Base-by-base conservation (phyloP, 331 rosid genomes). In the Prunus yedoensis region DNA sequence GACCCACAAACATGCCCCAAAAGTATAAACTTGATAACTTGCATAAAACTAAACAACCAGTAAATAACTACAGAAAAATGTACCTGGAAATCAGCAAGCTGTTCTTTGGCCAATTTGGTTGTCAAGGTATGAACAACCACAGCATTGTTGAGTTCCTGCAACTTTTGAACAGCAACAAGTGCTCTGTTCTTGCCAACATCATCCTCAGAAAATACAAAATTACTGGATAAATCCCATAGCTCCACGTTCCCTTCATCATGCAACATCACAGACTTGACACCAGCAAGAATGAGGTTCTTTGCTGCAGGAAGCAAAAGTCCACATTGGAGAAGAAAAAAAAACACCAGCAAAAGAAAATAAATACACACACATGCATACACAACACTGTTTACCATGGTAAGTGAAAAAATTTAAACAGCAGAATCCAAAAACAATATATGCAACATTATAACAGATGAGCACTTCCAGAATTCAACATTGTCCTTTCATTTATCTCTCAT, bases 111-210 rank as follows among this genome's bases (percentile, higher is more conserved):
- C 77, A 93, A 77, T 71, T 81, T 75, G 20, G 83, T 77, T 64
- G 93, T 87, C 83, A 88, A 81, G 67, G 83, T 81, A 21, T 60
- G 86, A 23, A 93, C 97, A 76, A 78, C 77, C 71, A 93, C 98
- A 49, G 92, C 94, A 86, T 92, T 94, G 86, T 94, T 94, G 77
- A 94, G 96, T 73, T 93, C 97, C 85, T 93, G 97, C 83, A 93
- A 80, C 90, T 94, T 94, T 70, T 85, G 92, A 77, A 89, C 89
- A 53, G 97, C 87, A 71, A 97, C 91, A 66, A 61, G 89, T 57
- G 99, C 96, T 82, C 99, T 86, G 82, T 93, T 93, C 82, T 88
- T 89, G 45, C 98, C 97, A 77, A 93, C 66, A 83, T 93, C 98
- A 81, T 80, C 86, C 77, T 91, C 96, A 0, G 91, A 72, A 76